These are phyloP conservation scores for Penicillium psychrosexuale DNA, from an alignment of 2,329 filamentous ascomycete species.

Conservation along the genomic window DNA sequence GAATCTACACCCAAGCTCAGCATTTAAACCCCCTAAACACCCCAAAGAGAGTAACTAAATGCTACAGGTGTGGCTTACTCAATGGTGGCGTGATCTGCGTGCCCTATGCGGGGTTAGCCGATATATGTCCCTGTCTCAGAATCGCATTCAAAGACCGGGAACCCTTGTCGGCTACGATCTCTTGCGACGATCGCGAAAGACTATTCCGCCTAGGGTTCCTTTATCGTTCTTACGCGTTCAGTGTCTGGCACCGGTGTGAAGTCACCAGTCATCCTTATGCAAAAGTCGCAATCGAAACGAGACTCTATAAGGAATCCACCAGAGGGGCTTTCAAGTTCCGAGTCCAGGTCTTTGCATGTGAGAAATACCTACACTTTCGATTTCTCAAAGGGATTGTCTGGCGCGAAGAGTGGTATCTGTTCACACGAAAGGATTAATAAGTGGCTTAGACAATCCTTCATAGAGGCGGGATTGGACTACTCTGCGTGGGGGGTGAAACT, in stretches of 20 bases:
- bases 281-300: not conserved
- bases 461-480: not conserved
- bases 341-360: not conserved
- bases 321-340: not conserved
- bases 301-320: not conserved
- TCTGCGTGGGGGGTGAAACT: not conserved
- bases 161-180: not conserved
- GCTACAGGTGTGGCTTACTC: no score
- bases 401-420: not conserved
- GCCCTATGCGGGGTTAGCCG: not conserved
- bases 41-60: no score
- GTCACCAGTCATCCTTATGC: not conserved
- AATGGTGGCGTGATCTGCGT: no score
- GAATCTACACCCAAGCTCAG: no score
- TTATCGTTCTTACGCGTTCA: no score
- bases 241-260: not conserved
- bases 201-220: not conserved
- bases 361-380: not conserved
- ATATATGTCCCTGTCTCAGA: not conserved
- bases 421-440: not conserved
- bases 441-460: not conserved
- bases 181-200: not conserved
- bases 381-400: not conserved
- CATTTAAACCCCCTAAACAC: no score
- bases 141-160: not conserved